These are phyloP conservation scores for Phytophthora palmivora DNA, from an alignment of 352 stramenopile species.

Conservation along the genomic window DNA sequence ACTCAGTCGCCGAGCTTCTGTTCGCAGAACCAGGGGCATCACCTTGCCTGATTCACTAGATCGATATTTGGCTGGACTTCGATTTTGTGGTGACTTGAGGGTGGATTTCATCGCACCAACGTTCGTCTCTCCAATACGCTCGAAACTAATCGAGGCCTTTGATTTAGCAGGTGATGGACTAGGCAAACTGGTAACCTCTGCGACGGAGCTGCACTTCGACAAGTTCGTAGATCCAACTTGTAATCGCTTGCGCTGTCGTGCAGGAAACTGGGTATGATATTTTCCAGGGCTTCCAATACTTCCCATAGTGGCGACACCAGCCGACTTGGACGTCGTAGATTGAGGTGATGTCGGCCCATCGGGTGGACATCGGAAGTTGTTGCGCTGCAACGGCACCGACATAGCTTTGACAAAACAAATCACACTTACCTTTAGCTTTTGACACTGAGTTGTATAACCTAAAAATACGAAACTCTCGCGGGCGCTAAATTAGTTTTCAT, in stretches of 20 bases:
- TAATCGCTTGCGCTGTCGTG: conserved; percentile 66
- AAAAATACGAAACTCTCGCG: conserved; percentile 39
- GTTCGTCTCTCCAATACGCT: conserved; percentile 54
- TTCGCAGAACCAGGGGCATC: conserved; percentile 23
- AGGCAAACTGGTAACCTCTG: conserved; percentile 8
- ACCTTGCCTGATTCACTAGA: conserved; percentile 11
- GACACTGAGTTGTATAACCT: conserved; percentile 10
- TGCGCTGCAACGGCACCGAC: conserved; percentile 58
- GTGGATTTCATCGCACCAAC: conserved; percentile 51
- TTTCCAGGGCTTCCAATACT: conserved; percentile 18
- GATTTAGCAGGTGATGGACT: conserved; percentile 13
- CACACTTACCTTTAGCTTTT: conserved; percentile 1
- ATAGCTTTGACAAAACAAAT: conserved; percentile 16
- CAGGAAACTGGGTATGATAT: conserved; percentile 57
- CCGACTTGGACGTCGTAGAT: conserved; percentile 15
- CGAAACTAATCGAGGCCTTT: conserved; percentile 32
- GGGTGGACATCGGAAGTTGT: conserved; percentile 64
- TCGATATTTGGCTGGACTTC: conserved; percentile 2
- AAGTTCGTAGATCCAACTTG: conserved; percentile 83
- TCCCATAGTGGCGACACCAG: conserved; percentile 26
- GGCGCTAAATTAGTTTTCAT: conserved; percentile 39
- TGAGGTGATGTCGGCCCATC: conserved; percentile 34
- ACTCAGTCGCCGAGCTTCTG: conserved; percentile 25
- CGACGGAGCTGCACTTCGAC: conserved; percentile 35
- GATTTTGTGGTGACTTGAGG: conserved; percentile 15